Evolutionary conservation across 805 yeast genomes (phyloP).

Genomic region (Barnettozyma wickerhamii): DNA sequence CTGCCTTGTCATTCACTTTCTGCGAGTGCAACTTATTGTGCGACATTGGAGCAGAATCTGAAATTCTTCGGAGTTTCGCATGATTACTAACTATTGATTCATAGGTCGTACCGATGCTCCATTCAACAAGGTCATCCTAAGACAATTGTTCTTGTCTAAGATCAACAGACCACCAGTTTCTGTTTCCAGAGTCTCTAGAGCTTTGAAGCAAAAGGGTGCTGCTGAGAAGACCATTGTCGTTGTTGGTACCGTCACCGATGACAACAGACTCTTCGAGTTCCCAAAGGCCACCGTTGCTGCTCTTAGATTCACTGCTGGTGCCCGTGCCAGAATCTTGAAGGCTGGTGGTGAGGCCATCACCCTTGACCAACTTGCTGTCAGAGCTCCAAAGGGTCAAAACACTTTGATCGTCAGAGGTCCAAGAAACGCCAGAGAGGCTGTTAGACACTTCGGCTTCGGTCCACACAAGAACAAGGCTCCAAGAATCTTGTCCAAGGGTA

Average conservation of each 20-base stretch:
- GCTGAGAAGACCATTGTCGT: conserved; percentile 91
- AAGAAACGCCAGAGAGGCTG: conserved; percentile 98
- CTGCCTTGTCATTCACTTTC: conserved; percentile 14
- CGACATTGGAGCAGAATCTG: conserved; percentile 47
- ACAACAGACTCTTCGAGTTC: conserved; percentile 86
- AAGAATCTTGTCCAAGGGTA: conserved; percentile 94
- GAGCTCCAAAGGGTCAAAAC: conserved; percentile 99
- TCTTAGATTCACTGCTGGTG: conserved; percentile 98
- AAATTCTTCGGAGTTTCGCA: conserved; percentile 3
- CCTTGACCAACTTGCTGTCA: conserved; percentile 97
- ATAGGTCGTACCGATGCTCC: conserved; percentile 97
- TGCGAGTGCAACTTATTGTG: conserved; percentile 38
- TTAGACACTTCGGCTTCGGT: conserved; percentile 99
- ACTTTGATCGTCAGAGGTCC: conserved; percentile 98
- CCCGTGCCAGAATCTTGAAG: conserved; percentile 94
- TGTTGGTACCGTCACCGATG: conserved; percentile 99
- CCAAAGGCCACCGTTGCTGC: conserved; percentile 99
- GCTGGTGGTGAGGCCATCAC: conserved; percentile 99
- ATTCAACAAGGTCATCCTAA: conserved; percentile 97
- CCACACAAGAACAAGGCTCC: conserved; percentile 99
- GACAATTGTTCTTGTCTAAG: conserved; percentile 94
- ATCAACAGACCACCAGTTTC: conserved; percentile 99
- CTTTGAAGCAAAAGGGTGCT: conserved; percentile 79
- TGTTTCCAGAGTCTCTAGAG: conserved; percentile 83
- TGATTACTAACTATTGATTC: conserved; percentile 33